phyloP scores from a whole-genome alignment of 208 protist species.

The Leishmania arabica region DNA sequence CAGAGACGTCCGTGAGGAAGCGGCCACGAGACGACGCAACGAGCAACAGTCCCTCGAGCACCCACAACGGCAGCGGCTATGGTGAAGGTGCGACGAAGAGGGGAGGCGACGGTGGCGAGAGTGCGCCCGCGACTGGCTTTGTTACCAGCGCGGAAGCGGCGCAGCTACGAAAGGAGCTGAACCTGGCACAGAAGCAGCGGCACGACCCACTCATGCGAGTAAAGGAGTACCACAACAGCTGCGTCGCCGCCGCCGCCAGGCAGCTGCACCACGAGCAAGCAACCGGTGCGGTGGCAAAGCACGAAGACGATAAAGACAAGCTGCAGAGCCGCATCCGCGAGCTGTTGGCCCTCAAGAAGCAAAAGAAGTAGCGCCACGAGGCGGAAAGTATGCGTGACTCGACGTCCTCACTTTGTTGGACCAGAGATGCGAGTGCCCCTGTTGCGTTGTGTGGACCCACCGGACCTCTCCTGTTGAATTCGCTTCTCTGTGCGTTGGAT shows the following conservation, averaged over 20 bases:
- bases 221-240: conserved; percentile 59
- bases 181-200: conserved; percentile 64
- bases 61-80: not conserved
- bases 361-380: not conserved
- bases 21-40: conserved; percentile 5
- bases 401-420: not conserved
- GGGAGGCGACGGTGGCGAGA: not conserved
- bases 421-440: not conserved
- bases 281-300: not conserved
- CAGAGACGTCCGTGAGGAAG: not conserved
- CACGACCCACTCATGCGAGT: conserved; percentile 71
- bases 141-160: conserved; percentile 56
- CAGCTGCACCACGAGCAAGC: conserved; percentile 34
- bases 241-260: conserved; percentile 63
- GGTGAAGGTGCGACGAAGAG: not conserved
- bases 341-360: conserved; percentile 39
- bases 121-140: conserved; percentile 44
- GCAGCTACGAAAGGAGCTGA: conserved; percentile 61
- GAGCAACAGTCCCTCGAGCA: not conserved
- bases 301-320: conserved; percentile 21
- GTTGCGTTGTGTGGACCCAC: not conserved
- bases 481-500: not conserved
- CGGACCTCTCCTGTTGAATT: not conserved
- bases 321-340: conserved; percentile 44
- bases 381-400: too few species aligned